Conservation (phyloP, 2,329 filamentous ascomycete species). For the Thelonectria rubi region DNA sequence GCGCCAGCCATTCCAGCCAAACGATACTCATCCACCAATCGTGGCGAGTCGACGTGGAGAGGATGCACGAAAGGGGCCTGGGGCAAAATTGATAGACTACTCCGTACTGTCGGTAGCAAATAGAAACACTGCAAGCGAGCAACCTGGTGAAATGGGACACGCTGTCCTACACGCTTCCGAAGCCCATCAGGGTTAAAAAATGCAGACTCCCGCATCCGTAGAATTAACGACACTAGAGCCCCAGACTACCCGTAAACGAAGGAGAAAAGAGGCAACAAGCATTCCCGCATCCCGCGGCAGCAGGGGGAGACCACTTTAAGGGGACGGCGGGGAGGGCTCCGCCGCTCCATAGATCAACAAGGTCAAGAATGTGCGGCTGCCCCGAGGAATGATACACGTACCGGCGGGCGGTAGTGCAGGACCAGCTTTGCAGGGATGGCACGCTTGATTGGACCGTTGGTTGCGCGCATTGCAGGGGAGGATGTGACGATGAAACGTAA, state of each 20-base stretch:
- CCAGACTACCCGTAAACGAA: not conserved
- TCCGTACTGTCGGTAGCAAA: not conserved
- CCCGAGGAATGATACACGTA: too few species aligned
- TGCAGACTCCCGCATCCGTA: not conserved
- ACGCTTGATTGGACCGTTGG: not conserved
- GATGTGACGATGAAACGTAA: not conserved
- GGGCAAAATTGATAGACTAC: not conserved
- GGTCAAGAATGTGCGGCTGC: too few species aligned
- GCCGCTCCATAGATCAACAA: too few species aligned
- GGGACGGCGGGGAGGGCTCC: too few species aligned
- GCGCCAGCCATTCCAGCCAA: conserved; percentile 41
- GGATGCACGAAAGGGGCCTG: conserved; percentile 15
- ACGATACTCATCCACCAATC: conserved; percentile 44
- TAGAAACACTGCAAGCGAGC: not conserved
- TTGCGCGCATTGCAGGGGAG: not conserved
- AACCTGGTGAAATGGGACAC: too few species aligned
- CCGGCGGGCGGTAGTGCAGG: not conserved
- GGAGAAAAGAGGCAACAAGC: not conserved
- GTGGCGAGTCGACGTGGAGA: conserved; percentile 43
- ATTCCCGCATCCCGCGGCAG: not conserved
- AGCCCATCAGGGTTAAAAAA: too few species aligned
- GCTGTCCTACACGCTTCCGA: too few species aligned
- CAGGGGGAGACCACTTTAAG: too few species aligned
- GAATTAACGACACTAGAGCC: not conserved
- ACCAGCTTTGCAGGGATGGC: not conserved